Conservation (phyloP, 2,329 filamentous ascomycete genomes). For the Colletotrichum tamarilloi region DNA sequence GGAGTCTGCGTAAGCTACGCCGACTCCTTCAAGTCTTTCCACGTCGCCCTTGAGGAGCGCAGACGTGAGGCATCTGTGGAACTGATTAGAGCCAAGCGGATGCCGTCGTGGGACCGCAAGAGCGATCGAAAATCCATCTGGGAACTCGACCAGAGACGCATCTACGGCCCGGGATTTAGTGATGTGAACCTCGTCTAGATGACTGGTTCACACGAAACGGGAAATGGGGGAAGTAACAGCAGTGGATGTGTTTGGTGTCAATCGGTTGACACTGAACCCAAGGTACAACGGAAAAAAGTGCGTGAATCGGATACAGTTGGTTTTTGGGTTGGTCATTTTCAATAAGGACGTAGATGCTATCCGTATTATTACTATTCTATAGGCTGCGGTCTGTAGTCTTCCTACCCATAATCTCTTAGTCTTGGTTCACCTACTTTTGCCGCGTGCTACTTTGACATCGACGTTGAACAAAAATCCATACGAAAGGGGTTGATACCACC, state of each 20-base stretch:
- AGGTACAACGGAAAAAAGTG: conserved; percentile 5
- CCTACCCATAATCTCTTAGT: conserved; percentile 5
- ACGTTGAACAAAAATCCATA: background rate
- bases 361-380: conserved; percentile 30
- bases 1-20: conserved; percentile 35
- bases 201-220: conserved; percentile 7
- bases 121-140: conserved; percentile 19
- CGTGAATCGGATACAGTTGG: conserved; percentile 19
- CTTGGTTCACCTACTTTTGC: background rate
- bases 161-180: conserved; percentile 34
- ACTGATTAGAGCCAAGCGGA: conserved; percentile 23
- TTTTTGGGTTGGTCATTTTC: conserved; percentile 26
- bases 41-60: conserved; percentile 25
- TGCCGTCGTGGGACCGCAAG: conserved; percentile 30
- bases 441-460: background rate
- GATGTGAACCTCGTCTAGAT: conserved; percentile 36
- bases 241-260: background rate
- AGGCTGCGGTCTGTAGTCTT: conserved; percentile 17
- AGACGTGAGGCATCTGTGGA: conserved; percentile 31
- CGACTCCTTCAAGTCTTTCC: conserved; percentile 27
- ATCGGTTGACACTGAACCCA: background rate
- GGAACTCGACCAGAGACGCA: conserved; percentile 32
- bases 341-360: conserved; percentile 29
- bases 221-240: background rate
- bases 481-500: background rate